Evolutionary conservation across 139 green algal genomes (phyloP).

Genomic region (Haematococcus lacustris): DNA sequence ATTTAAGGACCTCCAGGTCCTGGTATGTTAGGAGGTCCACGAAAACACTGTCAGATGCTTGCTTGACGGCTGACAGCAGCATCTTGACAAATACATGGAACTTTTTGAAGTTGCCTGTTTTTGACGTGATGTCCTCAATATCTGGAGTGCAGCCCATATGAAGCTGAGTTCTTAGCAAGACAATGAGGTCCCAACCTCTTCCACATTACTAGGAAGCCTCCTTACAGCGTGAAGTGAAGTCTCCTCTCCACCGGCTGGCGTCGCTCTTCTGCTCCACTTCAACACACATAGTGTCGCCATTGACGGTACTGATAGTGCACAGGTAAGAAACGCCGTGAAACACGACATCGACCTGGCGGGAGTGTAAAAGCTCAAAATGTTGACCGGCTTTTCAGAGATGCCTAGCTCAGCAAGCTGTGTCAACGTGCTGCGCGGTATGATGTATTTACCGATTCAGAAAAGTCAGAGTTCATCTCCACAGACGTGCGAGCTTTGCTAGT

Average conservation of each 20-base stretch:
- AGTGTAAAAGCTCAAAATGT: too few species aligned
- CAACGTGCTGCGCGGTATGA: too few species aligned
- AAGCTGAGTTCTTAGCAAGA: neutral
- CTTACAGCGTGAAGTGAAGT: conserved; percentile 65
- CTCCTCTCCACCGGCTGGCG: conserved; percentile 53
- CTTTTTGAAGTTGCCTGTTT: conserved; percentile 85
- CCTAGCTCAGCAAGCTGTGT: too few species aligned
- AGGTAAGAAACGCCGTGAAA: conserved; percentile 47
- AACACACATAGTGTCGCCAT: conserved; percentile 50
- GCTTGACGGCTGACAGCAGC: conserved; percentile 65
- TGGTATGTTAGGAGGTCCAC: conserved; percentile 82
- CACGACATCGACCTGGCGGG: conserved; percentile 32
- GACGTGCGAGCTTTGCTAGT: too few species aligned
- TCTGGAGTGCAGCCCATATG: conserved; percentile 41
- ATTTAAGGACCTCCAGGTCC: conserved; percentile 78
- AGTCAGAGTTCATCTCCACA: too few species aligned
- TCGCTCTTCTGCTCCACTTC: conserved; percentile 60
- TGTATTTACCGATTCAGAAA: too few species aligned
- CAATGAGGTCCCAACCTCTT: neutral
- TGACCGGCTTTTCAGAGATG: too few species aligned
- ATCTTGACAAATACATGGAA: conserved; percentile 79
- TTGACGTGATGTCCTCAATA: conserved; percentile 84
- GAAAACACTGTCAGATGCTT: conserved; percentile 70
- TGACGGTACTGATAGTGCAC: conserved; percentile 30
- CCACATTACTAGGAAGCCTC: neutral